Percentiles rank a stretch among this genome's conserved stretches.
These are phyloP conservation scores for Rostrohypoxylon terebratum DNA, from an alignment of 495 filamentous ascomycete genomes.

Conservation along the genomic window DNA sequence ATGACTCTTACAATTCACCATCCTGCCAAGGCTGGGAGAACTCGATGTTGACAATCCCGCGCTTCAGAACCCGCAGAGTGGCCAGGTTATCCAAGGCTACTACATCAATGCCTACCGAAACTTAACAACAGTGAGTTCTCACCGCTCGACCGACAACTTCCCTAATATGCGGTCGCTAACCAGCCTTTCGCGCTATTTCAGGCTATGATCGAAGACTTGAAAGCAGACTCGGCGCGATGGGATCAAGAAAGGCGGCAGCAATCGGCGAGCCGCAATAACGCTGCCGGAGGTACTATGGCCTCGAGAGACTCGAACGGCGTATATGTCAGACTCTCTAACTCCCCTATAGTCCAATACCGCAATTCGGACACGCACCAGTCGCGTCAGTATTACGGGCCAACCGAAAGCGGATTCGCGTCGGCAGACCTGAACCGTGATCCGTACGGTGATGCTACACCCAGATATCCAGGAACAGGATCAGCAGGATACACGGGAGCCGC, in stretches of 20 bases:
- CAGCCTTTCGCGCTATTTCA: slow-evolving; percentile 47
- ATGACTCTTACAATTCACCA: slow-evolving; percentile 49
- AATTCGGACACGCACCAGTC: slow-evolving; percentile 63
- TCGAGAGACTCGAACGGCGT: slow-evolving; percentile 62
- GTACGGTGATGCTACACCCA: slow-evolving; percentile 48
- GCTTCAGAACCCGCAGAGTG: slow-evolving; percentile 59
- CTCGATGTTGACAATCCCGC: slow-evolving; percentile 39
- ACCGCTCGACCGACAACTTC: not conserved
- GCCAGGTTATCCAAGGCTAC: slow-evolving; percentile 74
- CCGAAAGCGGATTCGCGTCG: slow-evolving; percentile 44
- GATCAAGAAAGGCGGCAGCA: slow-evolving; percentile 73
- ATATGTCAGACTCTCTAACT: slow-evolving; percentile 69
- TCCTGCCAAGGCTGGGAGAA: slow-evolving; percentile 2
- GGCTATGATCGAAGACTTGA: slow-evolving; percentile 91
- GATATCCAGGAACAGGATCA: slow-evolving; percentile 55
- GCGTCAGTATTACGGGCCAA: slow-evolving; percentile 65
- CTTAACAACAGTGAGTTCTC: slow-evolving; percentile 79
- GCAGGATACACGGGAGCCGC: slow-evolving; percentile 51
- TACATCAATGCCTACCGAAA: slow-evolving; percentile 90
- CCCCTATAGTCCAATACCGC: slow-evolving; percentile 65
- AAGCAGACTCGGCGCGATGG: slow-evolving; percentile 84
- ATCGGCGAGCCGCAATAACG: slow-evolving; percentile 57
- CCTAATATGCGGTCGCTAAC: slow-evolving; percentile 31
- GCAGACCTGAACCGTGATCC: slow-evolving; percentile 43
- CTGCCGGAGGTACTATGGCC: slow-evolving; percentile 68